Conservation (phyloP, 306 rosid genomes). For the Vicia faba region DNA sequence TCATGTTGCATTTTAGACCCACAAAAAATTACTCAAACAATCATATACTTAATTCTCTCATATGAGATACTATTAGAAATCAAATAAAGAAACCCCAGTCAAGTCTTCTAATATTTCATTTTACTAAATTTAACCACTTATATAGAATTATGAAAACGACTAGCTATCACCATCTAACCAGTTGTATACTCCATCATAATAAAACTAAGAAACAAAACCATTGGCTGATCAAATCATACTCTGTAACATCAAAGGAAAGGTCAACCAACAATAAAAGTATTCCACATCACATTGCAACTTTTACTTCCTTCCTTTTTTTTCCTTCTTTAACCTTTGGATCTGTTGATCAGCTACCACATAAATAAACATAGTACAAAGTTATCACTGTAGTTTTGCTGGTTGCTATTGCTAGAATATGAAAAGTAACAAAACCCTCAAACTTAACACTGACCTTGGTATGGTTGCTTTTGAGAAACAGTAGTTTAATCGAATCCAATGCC, state of each 20-base stretch:
- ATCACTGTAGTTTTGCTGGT: conserved; percentile 9
- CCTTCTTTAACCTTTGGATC: conserved; percentile 14
- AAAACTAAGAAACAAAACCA: conserved; percentile 23
- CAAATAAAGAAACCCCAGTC: too few species aligned
- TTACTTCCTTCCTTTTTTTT: background rate
- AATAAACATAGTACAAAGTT: background rate
- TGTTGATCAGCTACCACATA: conserved; percentile 4
- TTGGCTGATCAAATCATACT: conserved; percentile 36
- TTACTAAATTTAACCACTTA: too few species aligned
- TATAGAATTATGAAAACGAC: background rate
- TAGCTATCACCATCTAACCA: conserved; percentile 1
- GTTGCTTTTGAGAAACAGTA: background rate
- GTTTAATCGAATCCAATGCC: background rate
- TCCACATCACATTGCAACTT: conserved; percentile 19
- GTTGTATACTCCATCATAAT: conserved; percentile 7
- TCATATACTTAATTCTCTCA: too few species aligned
- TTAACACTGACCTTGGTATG: background rate
- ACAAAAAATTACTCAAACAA: too few species aligned
- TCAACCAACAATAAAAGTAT: conserved; percentile 13
- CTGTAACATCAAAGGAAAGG: conserved; percentile 34
- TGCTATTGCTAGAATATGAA: background rate
- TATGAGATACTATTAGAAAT: too few species aligned
- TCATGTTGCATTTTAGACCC: too few species aligned
- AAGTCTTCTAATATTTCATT: too few species aligned
- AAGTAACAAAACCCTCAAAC: background rate